Evolutionary conservation across 2,329 filamentous ascomycete genomes (phyloP), one percentile per base, ranked within the genome.

Genomic region (Arthrobotrys sinensis): DNA sequence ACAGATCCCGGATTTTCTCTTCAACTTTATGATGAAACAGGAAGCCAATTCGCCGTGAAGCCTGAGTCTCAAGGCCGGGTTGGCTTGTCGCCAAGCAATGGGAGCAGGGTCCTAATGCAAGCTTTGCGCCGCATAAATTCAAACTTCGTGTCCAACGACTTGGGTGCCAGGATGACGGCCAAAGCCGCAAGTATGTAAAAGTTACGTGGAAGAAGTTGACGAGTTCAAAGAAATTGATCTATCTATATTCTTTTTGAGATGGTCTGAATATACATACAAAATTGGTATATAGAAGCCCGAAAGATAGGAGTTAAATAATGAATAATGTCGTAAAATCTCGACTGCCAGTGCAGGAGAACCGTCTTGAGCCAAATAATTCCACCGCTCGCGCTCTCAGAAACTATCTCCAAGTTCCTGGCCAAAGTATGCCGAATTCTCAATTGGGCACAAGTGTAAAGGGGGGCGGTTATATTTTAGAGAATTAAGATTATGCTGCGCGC

Each of bases 401-500:
- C 32, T 53, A 24, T 50, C 62, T 62, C 66, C 66, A 62, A 38
- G 28, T 14, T 52, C 43, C 36, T 38, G 40, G 21, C n/a, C 63
- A 16, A 50, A 34, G 34, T 50, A 50, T 43, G 63, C 53, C 24
- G n/a, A 40, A 60, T 43, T 60, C 70, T 40, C 40, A 36, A 64
- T 32, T 8, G 40, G 46, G 62, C 14, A 32, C 55, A 16, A 40
- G n/a, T 24, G 43, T 40, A 24, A 62, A 46, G 43, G 43, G 43
- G 43, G 21, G 55, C 46, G 48, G 45, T 48, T 52, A 67, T 57
- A 43, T 21, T 36, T 14, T 48, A 60, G 57, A 65, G 64, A 65
- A 76, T 76, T 76, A 76, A 76, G 38, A 76, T 76, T 76, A 76
- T 65, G 24, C 46, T 28, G 46, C 65, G 48, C 48, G 52, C 53